Evolutionary conservation across 2,329 filamentous ascomycete genomes (phyloP), one percentile per base, ranked within the genome.

Genomic region (Diaporthe vaccinii): DNA sequence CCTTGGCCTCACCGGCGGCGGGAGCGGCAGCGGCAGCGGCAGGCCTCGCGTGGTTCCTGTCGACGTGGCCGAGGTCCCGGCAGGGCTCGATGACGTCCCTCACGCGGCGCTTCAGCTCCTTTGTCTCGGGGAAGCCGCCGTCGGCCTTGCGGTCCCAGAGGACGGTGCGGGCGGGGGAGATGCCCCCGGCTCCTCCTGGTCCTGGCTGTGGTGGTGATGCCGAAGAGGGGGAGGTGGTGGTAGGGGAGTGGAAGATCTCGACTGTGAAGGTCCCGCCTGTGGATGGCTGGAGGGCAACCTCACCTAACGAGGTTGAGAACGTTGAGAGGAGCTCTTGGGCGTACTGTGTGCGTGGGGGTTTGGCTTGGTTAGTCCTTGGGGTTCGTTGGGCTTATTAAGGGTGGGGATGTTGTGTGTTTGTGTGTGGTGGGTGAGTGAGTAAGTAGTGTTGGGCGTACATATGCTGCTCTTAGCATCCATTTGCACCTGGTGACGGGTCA

Each of bases 261-360:
- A 98, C 92, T 31, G 91, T 88, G 81, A 98, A 99, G 3, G 94
- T 87, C 0, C 97, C 96, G 25, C 96, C 95, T 0, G 95, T 97
- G 20, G 92, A 89, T 0, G 97, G 97, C 78, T 97, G 91, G 10
- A 99, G 89, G 22, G 96, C 92, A 14, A 98, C 93, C 84, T 98
- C 96, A 76, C 95, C 96, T 2, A 98, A 90, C 59, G 91, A 88
- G 2, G 92, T 94, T 73, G 91, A 91, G 86, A 99, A 99, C 0
- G 96, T 99, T 1, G 95, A 98, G 51, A 99, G 91, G 59, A 99
- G 92, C 84, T 98, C 97, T 88, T 98, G 97, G 67, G 93, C 96
- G 83, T 94, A 98, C 94, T 98, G 79, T 7, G 69, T 55, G n/a
- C 39, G 3, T 9, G 14, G 25, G 39, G 49, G 22, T 12, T 41